Evolutionary conservation across 2,329 filamentous ascomycete genomes (phyloP).

Genomic region (Fusarium avenaceum): DNA sequence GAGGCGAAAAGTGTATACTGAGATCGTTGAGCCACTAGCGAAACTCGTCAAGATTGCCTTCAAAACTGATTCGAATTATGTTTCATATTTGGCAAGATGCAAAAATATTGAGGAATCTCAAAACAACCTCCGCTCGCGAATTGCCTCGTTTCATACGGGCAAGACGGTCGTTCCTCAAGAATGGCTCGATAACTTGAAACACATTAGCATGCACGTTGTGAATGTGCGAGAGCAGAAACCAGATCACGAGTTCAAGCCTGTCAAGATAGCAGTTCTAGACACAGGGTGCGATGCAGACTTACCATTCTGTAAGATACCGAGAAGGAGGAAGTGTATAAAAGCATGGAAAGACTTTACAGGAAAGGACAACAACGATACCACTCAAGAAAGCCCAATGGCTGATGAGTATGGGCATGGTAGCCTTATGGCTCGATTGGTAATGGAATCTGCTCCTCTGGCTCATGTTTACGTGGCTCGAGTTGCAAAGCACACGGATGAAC

Average conservation of each 20-base stretch:
- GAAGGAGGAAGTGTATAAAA: accelerated
- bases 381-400: accelerated
- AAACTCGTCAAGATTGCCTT: not conserved
- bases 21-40: accelerated
- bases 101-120: not conserved
- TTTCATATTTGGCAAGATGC: not conserved
- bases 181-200: not conserved
- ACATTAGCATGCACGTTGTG: not conserved
- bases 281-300: not conserved
- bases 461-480: not conserved
- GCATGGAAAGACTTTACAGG: not conserved
- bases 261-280: not conserved
- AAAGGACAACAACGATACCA: accelerated
- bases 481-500: accelerated
- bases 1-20: not conserved
- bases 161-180: not conserved
- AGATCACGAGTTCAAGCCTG: not conserved
- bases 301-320: not conserved
- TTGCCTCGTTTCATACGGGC: accelerated
- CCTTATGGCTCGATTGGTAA: not conserved
- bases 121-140: accelerated
- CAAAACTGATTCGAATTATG: not conserved
- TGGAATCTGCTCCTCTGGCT: not conserved
- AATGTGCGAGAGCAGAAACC: accelerated
- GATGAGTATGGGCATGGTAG: not conserved